A percentile compares a stretch with the other conserved stretches of the same genome.
phyloP scores from a whole-genome alignment of 2,329 filamentous ascomycete species.

The Aplosporella prunicola region DNA sequence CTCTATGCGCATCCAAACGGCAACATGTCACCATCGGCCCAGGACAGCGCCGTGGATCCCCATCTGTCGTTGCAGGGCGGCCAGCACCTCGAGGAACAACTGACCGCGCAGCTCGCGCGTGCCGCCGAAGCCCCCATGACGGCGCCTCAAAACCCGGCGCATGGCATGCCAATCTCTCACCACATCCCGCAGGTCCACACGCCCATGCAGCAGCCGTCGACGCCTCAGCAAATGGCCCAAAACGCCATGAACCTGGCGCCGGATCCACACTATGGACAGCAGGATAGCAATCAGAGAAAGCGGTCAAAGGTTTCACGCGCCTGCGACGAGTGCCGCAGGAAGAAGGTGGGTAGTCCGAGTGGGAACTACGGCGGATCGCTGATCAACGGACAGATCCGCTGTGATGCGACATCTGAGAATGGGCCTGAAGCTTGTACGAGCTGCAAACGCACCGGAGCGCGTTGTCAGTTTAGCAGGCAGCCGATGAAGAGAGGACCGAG shows the following conservation, averaged over 20 bases:
- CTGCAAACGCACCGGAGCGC: slow-evolving; percentile 30
- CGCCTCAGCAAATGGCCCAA: slow-evolving; percentile 31
- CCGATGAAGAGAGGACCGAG: slow-evolving; percentile 34
- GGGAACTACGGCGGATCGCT: background rate
- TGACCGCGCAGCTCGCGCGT: slow-evolving; percentile 25
- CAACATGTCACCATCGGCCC: slow-evolving; percentile 15
- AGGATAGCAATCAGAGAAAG: slow-evolving; percentile 26
- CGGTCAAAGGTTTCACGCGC: slow-evolving; percentile 32
- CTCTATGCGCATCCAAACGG: slow-evolving; percentile 29
- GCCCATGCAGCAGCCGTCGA: slow-evolving; percentile 26
- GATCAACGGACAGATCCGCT: slow-evolving; percentile 26
- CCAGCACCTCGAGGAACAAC: slow-evolving; percentile 25
- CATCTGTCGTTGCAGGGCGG: slow-evolving; percentile 17
- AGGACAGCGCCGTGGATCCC: slow-evolving; percentile 8
- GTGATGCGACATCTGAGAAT: slow-evolving; percentile 31
- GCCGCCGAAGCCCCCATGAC: slow-evolving; percentile 23
- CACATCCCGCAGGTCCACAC: slow-evolving; percentile 27
- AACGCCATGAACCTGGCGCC: slow-evolving; percentile 27
- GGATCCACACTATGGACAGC: slow-evolving; percentile 25
- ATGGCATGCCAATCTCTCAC: slow-evolving; percentile 18
- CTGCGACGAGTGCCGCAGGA: slow-evolving; percentile 32
- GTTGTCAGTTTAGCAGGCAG: slow-evolving; percentile 33
- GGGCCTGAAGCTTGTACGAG: slow-evolving; percentile 32
- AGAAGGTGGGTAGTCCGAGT: slow-evolving; percentile 23
- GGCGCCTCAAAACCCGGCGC: slow-evolving; percentile 20